Evolutionary conservation across 495 filamentous ascomycete genomes (phyloP), one percentile per base, ranked within the genome.

Genomic region (Staphylotrichum tortipilum): DNA sequence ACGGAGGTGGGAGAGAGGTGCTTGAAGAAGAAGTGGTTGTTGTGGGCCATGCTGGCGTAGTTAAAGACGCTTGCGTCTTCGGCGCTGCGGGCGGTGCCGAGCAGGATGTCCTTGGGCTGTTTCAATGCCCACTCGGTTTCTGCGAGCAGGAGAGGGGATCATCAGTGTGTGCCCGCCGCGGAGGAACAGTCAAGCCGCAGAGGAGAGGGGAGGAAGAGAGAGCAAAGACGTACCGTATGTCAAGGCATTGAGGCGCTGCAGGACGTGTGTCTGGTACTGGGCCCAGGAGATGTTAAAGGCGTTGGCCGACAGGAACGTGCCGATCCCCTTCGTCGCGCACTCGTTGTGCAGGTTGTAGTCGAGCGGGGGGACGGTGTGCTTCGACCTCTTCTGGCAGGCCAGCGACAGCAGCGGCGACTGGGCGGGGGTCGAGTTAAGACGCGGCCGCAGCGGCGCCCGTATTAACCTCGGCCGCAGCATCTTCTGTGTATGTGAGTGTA

Each of bases 11-110:
- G 58, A 50, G 80, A 77, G 42, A 78, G 56, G 54, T 73, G 75
- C 29, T 61, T 54, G 78, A 97, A 97, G 82, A 95, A 97, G 70
- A 92, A 86, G 67, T 92, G 81, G 75, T 96, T 96, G 79, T 97
- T 96, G 73, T 86, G 83, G 47, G 89, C 87, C 84, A 94, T 94
- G 53, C 84, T 89, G 63, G 92, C 92, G 61, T 91, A 80, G 76
- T 98, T 98, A 79, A 98, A 98, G 54, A 84, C 71, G 50, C 79
- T 70, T 35, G 94, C 92, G 53, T 76, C 71, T 47, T 78, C 72
- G 28, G 89, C 80, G 52, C 91, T 79, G 59, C 88, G 85, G 42
- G 92, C 87, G 56, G 83, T 84, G 52, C 77, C 73, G 62, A 94
- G 70, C 59, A 88, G 61, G 65, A 95, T 80, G 29, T 81, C 70